Evolutionary conservation across 176 grass and related monocot genomes (phyloP), one percentile per base, ranked within the genome.

Genomic region (Triticum dicoccoides): DNA sequence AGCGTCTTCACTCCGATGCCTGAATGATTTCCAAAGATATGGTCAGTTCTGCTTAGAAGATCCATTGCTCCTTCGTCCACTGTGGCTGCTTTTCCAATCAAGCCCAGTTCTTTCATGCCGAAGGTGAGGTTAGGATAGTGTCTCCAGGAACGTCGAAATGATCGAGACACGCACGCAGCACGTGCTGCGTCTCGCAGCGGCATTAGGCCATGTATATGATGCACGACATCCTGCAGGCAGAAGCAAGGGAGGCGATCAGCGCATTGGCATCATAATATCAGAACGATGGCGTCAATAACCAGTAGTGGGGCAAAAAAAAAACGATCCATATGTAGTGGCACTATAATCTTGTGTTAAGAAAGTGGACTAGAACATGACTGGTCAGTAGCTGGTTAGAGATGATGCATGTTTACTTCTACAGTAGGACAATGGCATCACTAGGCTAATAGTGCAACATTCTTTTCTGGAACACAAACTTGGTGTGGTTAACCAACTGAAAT

Each of bases 131-230:
- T 47, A 4, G 71, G 71, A 47, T 47, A 74, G 52, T 74, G 66
- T 41, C 29, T 54, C 52, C 34, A 30, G 25, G 21, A 69, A 25
- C 11, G 17, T n/a, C 13, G 39, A 74, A 74, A 74, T 47, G 39
- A 42, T 7, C 6, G 65, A 33, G 41, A 73, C 38, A 74, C 71
- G 71, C 41, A 25, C n/a, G n/a, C n/a, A 15, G 71, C 71, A 70
- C 34, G 34, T 20, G 67, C 33, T 0, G 33, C 67, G 10, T 70
- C 67, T 39, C 67, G 34, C 67, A 70, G 33, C 9, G 69, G 69
- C 69, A 71, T 71, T 41, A 71, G 69, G 69, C 18, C 35, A 71
- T 71, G 69, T 71, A 71, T 41, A 41, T 21, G 69, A 71, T 71
- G 69, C 69, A 71, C 10, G 69, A 41, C 69, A 41, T 71, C 35